Conservation (phyloP, 73 alveolate genomes). For the Diophrys sp. region DNA sequence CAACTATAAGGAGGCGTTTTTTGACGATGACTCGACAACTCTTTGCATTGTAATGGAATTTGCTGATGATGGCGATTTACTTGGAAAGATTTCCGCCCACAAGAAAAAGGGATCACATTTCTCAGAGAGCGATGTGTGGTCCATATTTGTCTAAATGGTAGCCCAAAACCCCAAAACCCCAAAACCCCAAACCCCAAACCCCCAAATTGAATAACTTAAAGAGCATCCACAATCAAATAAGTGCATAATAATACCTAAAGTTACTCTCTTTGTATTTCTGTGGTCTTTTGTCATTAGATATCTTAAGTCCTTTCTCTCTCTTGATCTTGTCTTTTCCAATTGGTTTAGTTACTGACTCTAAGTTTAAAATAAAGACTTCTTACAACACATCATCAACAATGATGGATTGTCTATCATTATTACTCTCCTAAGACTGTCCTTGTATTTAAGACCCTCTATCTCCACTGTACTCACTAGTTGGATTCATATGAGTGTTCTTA, state of each 20-base stretch:
- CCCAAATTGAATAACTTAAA: too few relatives aligned
- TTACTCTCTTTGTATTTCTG: not conserved
- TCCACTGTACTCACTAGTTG: too few relatives aligned
- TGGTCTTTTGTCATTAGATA: not conserved
- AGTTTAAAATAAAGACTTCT: not conserved
- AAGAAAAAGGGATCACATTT: slow-evolving; percentile 13
- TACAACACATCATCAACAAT: too few relatives aligned
- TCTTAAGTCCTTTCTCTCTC: not conserved
- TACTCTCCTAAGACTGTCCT: too few relatives aligned
- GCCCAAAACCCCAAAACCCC: too few relatives aligned
- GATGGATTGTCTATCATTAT: too few relatives aligned
- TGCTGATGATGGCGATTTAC: slow-evolving; percentile 61
- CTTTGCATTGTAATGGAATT: slow-evolving; percentile 55
- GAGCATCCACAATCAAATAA: too few relatives aligned
- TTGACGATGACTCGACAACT: slow-evolving; percentile 53
- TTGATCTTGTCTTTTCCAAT: not conserved
- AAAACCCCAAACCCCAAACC: too few relatives aligned
- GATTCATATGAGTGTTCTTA: too few relatives aligned
- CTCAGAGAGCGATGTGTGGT: slow-evolving; percentile 53
- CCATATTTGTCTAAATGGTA: slow-evolving; percentile 11
- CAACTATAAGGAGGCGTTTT: slow-evolving; percentile 86
- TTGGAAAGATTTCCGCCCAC: slow-evolving; percentile 28
- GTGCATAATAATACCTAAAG: too few relatives aligned
- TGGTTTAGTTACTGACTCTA: not conserved
- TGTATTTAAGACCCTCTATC: too few relatives aligned